phyloP scores from a whole-genome alignment of 2,329 filamentous ascomycete genomes.

The Verticillium nubilum region DNA sequence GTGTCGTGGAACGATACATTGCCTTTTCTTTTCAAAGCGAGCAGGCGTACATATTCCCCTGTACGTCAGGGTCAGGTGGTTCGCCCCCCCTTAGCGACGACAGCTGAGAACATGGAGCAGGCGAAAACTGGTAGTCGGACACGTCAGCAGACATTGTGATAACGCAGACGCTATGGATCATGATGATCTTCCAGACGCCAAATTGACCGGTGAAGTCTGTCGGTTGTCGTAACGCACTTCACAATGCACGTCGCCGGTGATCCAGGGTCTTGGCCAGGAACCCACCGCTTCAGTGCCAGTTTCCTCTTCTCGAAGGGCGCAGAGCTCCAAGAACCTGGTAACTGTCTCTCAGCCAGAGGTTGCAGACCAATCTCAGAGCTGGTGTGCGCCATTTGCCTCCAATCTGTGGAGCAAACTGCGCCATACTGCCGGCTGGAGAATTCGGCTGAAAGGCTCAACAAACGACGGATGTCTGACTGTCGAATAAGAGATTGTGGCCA shows the following conservation, averaged over 20 bases:
- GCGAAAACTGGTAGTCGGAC: background rate
- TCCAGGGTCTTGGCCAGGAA: too few relatives aligned
- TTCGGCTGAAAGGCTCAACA: too few relatives aligned
- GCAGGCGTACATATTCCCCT: too few relatives aligned
- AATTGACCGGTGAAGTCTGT: background rate
- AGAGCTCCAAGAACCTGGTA: background rate
- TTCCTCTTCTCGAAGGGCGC: background rate
- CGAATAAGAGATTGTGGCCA: too few relatives aligned
- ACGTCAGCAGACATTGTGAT: background rate
- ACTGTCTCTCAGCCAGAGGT: background rate
- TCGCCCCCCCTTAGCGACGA: background rate
- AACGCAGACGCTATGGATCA: background rate
- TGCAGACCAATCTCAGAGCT: background rate
- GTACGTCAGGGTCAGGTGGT: too few relatives aligned
- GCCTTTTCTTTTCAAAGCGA: too few relatives aligned
- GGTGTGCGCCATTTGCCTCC: background rate
- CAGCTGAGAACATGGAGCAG: background rate
- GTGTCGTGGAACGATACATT: too few relatives aligned
- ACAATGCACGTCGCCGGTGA: too few relatives aligned
- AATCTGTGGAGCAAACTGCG: background rate
- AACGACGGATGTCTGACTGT: too few relatives aligned
- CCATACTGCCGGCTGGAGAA: too few relatives aligned
- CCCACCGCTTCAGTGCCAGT: too few relatives aligned
- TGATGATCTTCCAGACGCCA: background rate
- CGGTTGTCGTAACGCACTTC: background rate